Evolutionary conservation across 2,329 filamentous ascomycete genomes (phyloP).

Genomic region (Boeremia exigua): DNA sequence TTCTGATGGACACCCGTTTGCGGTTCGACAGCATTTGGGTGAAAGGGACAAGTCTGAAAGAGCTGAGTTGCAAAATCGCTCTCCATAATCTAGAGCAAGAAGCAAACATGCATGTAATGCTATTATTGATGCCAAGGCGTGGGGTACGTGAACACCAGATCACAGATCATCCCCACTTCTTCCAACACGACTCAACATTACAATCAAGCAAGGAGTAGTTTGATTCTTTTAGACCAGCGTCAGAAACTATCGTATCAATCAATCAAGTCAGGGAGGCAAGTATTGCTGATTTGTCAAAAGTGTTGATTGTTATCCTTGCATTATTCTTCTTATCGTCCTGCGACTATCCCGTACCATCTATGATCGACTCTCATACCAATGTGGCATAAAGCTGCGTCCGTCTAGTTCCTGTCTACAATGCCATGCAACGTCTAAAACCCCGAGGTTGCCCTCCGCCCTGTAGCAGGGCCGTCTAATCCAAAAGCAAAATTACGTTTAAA

Average conservation of each 20-base stretch:
- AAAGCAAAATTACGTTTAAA: conserved; percentile 16
- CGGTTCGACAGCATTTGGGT: neutral
- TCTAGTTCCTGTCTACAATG: conserved; percentile 15
- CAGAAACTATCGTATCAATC: neutral
- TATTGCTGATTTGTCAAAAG: neutral
- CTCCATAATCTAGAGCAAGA: conserved; percentile 5
- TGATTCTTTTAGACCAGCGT: neutral
- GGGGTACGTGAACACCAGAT: conserved; percentile 24
- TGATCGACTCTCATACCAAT: neutral
- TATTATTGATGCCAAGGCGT: conserved; percentile 34
- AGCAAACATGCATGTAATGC: conserved; percentile 25
- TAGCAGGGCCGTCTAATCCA: conserved; percentile 21
- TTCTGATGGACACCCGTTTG: neutral
- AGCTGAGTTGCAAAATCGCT: conserved; percentile 6
- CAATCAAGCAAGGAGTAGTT: neutral
- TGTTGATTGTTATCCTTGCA: neutral
- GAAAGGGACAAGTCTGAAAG: neutral
- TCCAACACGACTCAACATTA: neutral
- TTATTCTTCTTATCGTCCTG: neutral
- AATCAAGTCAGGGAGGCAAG: neutral
- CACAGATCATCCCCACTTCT: conserved; percentile 7
- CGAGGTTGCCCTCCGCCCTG: conserved; percentile 9
- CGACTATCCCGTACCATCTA: neutral
- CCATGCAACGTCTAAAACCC: conserved; percentile 1
- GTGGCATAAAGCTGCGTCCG: conserved; percentile 2